Evolutionary conservation across 495 filamentous ascomycete genomes (phyloP).

Genomic region (Hyaloscypha hepaticicola): DNA sequence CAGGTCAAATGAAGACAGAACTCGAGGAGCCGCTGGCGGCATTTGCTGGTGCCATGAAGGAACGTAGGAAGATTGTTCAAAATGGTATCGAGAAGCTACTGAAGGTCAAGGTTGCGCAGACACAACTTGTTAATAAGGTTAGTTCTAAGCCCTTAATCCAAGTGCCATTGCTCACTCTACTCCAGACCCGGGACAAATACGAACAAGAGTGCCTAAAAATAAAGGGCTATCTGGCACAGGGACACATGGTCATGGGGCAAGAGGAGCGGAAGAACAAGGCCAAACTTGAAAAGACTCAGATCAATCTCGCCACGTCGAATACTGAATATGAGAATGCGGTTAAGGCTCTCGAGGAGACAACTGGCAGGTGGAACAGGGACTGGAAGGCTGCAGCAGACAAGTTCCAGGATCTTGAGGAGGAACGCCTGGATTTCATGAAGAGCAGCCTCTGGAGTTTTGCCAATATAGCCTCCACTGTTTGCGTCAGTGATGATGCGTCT

Average conservation of each 20-base stretch:
- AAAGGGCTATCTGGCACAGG: conserved; percentile 96
- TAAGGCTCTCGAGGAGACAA: conserved; percentile 94
- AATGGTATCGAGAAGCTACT: conserved; percentile 87
- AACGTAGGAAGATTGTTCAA: conserved; percentile 94
- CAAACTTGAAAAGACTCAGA: conserved; percentile 97
- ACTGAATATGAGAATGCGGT: conserved; percentile 91
- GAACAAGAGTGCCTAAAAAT: conserved; percentile 98
- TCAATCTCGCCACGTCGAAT: conserved; percentile 85
- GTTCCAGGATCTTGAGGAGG: conserved; percentile 99
- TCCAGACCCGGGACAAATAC: conserved; percentile 82
- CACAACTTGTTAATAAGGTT: conserved; percentile 86
- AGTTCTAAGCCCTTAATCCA: conserved; percentile 3
- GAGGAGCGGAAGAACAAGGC: conserved; percentile 99
- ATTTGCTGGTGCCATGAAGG: conserved; percentile 91
- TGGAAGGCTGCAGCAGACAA: conserved; percentile 99
- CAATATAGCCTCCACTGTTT: conserved; percentile 97
- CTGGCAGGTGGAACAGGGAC: conserved; percentile 91
- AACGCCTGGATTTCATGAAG: conserved; percentile 94
- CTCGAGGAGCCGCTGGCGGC: conserved; percentile 93
- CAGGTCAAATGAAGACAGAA: conserved; percentile 91
- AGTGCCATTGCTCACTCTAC: neutral
- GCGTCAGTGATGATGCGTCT: conserved; percentile 95
- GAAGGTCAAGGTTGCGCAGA: conserved; percentile 91
- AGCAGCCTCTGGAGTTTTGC: conserved; percentile 97
- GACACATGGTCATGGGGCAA: conserved; percentile 99